Evolutionary conservation across 441 rosid species (phyloP).

Genomic region (Jatropha podagrica): DNA sequence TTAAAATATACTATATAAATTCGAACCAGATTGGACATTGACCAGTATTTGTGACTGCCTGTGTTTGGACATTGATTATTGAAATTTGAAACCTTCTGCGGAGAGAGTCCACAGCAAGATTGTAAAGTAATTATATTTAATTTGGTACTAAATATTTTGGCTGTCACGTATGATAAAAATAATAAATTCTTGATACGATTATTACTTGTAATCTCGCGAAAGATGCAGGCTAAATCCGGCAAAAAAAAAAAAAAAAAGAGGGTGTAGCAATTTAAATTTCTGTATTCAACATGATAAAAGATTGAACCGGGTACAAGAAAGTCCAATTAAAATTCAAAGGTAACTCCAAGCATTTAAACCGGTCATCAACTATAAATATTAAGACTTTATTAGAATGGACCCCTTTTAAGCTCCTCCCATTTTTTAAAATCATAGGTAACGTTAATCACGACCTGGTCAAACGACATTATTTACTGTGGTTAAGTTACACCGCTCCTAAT

Average conservation of each 20-base stretch:
- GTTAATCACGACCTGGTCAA: conserved; percentile 15
- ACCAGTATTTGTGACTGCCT: neutral
- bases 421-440: neutral
- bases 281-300: too few species aligned
- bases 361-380: neutral
- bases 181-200: neutral
- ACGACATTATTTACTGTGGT: neutral
- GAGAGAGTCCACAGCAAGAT: neutral
- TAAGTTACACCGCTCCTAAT: conserved; percentile 6
- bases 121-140: neutral
- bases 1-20: too few species aligned
- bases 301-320: too few species aligned
- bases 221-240: conserved; percentile 36
- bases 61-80: neutral
- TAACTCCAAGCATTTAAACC: too few species aligned
- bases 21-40: too few species aligned
- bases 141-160: neutral
- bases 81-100: neutral
- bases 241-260: too few species aligned
- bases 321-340: too few species aligned
- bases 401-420: neutral
- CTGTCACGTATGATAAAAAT: neutral
- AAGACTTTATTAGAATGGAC: neutral
- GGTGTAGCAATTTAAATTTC: too few species aligned
- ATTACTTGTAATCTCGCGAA: neutral